Base-by-base conservation (phyloP, 1,284 basidiomycete species). In the Cystobasidiaceae sp. region DNA sequence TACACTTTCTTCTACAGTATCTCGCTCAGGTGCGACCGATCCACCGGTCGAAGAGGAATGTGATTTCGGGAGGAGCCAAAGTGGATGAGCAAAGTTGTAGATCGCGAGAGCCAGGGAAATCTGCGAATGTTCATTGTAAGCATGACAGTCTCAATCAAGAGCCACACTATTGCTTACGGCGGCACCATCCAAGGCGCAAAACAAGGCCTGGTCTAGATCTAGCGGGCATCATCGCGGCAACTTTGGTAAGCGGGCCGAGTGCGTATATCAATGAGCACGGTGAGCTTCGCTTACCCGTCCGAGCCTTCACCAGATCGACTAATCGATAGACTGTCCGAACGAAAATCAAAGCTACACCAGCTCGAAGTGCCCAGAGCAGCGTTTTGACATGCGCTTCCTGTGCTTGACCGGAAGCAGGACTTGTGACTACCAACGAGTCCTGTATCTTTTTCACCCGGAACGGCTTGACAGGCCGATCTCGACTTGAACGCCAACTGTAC, bases 151-250 rank as follows among this genome's bases (percentile, higher is more conserved):
- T 39, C 11, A 11, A 11, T 39, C 37, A n/a, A 39, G 37, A 39
- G 37, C 37, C 37, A 11, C 11, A 39, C 11, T n/a, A 11, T n/a
- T 11, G 37, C 37, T 39, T 69, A 87, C 81, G 80, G 86, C 84
- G 0, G 78, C 77, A 9, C 81, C 85, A 66, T 87, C 85, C 3
- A 87, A 78, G 19, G 83, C 78, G 70, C 82, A 82, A 76, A 86
- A 85, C 71, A 81, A 82, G 17, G 80, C 71, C 70, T 85, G 75
- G 2, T 83, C 85, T 79, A n/a, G n/a, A n/a, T n/a, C n/a, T n/a
- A n/a, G n/a, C n/a, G n/a, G n/a, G n/a, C n/a, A n/a, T n/a, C n/a
- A n/a, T n/a, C n/a, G n/a, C n/a, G n/a, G n/a, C n/a, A n/a, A n/a
- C n/a, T n/a, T n/a, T n/a, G n/a, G n/a, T n/a, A n/a, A n/a, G n/a